phyloP scores from a whole-genome alignment of 495 filamentous ascomycete genomes.

The Hypoxylon intermedium region DNA sequence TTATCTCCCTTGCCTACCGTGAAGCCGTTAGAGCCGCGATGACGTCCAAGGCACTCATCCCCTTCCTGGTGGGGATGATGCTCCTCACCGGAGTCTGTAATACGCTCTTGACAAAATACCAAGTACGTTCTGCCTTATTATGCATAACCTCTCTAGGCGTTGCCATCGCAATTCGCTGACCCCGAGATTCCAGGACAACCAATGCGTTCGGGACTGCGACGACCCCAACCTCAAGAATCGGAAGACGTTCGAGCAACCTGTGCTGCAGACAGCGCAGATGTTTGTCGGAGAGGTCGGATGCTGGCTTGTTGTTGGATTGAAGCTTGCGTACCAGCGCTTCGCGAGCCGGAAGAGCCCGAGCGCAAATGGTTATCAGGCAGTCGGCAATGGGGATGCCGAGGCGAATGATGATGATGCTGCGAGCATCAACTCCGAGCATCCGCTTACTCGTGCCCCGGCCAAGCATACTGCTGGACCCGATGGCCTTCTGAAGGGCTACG shows the following conservation, averaged over 20 bases:
- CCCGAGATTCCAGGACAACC: constrained; percentile 74
- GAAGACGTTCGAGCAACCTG: constrained; percentile 85
- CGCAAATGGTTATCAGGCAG: constrained; percentile 68
- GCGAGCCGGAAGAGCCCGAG: constrained; percentile 49
- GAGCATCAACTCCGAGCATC: constrained; percentile 47
- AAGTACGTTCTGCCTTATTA: constrained; percentile 60
- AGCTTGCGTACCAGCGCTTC: constrained; percentile 68
- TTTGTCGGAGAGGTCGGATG: constrained; percentile 92
- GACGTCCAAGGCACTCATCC: constrained; percentile 67
- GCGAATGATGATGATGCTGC: constrained; percentile 56
- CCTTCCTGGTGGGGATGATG: constrained; percentile 92
- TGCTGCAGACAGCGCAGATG: constrained; percentile 95
- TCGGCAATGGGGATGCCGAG: constrained; percentile 53
- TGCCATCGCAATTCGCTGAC: not conserved
- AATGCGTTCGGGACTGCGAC: constrained; percentile 92
- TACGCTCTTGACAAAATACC: constrained; percentile 94
- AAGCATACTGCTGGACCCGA: constrained; percentile 51
- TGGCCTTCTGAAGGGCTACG: constrained; percentile 71
- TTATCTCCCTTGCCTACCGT: constrained; percentile 20
- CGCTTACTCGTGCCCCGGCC: constrained; percentile 56
- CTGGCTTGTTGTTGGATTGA: constrained; percentile 81
- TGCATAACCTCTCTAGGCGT: not conserved
- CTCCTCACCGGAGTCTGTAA: constrained; percentile 89
- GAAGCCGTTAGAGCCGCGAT: constrained; percentile 37
- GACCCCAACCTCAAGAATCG: constrained; percentile 71